Evolutionary conservation across 1,139 yeast genomes (phyloP).

Genomic region (Yamadazyma sp.): DNA sequence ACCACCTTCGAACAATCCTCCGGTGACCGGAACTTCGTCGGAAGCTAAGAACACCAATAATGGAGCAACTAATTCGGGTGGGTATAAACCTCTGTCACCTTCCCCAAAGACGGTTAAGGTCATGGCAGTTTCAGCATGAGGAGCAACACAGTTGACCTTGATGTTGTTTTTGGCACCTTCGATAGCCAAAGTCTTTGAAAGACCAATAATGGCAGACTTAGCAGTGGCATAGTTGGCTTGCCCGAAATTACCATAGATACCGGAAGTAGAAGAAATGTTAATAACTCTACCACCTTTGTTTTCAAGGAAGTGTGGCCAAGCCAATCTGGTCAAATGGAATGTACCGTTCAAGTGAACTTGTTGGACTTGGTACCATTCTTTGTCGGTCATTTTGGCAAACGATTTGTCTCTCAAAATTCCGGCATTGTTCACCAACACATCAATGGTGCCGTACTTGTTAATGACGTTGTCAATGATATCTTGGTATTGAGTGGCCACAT

Average conservation of each 20-base stretch:
- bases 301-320: conserved; percentile 85
- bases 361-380: conserved; percentile 80
- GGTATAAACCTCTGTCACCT: conserved; percentile 75
- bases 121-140: conserved; percentile 98
- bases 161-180: conserved; percentile 86
- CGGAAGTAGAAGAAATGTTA: conserved; percentile 92
- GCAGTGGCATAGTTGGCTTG: conserved; percentile 97
- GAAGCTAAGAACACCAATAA: conserved; percentile 75
- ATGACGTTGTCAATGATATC: conserved; percentile 79
- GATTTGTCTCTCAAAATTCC: conserved; percentile 93
- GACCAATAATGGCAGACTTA: conserved; percentile 84
- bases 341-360: conserved; percentile 85
- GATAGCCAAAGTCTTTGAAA: conserved; percentile 80
- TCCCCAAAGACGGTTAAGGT: conserved; percentile 82
- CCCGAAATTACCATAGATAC: conserved; percentile 96
- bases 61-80: conserved; percentile 91
- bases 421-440: conserved; percentile 87
- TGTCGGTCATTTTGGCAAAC: conserved; percentile 78
- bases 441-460: conserved; percentile 78
- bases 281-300: conserved; percentile 81
- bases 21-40: conserved; percentile 61
- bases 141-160: conserved; percentile 82
- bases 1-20: conserved; percentile 48
- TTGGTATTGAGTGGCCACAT: conserved; percentile 76
- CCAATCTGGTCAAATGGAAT: conserved; percentile 79